These are phyloP conservation scores for Vigna hirtella DNA, from an alignment of 306 rosid genomes.

Conservation along the genomic window DNA sequence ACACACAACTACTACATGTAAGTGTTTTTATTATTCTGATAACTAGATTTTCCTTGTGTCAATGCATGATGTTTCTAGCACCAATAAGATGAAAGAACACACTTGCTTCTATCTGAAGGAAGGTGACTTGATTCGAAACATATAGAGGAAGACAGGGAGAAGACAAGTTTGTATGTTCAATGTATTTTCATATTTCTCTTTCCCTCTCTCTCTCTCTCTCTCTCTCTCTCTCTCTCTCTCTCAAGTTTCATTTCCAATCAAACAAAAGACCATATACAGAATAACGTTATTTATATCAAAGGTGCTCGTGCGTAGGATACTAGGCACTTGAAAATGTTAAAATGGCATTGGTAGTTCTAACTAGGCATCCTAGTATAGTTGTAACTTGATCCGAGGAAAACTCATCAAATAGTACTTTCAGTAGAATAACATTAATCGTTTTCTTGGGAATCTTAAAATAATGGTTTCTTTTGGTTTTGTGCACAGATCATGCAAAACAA, in stretches of 20 bases:
- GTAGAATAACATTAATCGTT: slow-evolving; percentile 22
- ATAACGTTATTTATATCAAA: slow-evolving; percentile 29
- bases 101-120: slow-evolving; percentile 47
- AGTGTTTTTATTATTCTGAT: slow-evolving; percentile 45
- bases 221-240: not conserved
- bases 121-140: slow-evolving; percentile 21
- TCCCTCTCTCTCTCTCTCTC: not conserved
- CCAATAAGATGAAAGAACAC: slow-evolving; percentile 31
- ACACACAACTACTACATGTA: slow-evolving; percentile 55
- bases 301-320: not conserved
- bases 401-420: not conserved
- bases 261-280: not conserved
- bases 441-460: not conserved
- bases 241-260: not conserved
- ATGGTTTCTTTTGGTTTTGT: slow-evolving; percentile 24
- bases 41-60: not conserved
- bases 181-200: not conserved
- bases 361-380: not conserved
- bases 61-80: slow-evolving; percentile 17
- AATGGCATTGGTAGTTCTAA: slow-evolving; percentile 1
- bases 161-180: slow-evolving; percentile 32
- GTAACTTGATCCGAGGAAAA: slow-evolving; percentile 16
- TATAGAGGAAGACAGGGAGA: slow-evolving; percentile 33
- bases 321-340: not conserved
- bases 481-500: slow-evolving; percentile 69